phyloP scores from a whole-genome alignment of 495 filamentous ascomycete genomes.

The Podospora sp. region DNA sequence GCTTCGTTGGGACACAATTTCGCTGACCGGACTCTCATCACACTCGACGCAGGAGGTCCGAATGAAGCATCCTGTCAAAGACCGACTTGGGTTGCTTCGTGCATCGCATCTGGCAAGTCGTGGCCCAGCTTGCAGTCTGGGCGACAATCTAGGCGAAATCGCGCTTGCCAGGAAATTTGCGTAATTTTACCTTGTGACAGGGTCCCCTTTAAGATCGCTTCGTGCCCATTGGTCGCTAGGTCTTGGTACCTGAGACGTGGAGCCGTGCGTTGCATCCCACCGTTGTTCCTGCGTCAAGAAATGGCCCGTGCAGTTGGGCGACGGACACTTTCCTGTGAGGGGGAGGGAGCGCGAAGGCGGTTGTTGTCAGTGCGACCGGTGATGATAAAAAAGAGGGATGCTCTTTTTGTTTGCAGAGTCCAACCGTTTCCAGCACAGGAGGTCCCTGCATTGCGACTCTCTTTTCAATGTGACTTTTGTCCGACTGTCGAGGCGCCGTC shows the following conservation, averaged over 20 bases:
- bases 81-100: neutral
- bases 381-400: conserved; percentile 5
- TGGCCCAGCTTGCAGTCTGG: neutral
- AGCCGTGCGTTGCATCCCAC: conserved; percentile 14
- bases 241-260: conserved; percentile 17
- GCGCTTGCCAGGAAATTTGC: conserved; percentile 18
- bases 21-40: conserved; percentile 17
- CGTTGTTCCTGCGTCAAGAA: conserved; percentile 26
- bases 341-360: neutral
- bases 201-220: neutral
- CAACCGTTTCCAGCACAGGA: neutral
- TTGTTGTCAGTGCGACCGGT: conserved; percentile 4
- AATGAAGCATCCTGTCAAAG: neutral
- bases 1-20: conserved; percentile 18
- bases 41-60: conserved; percentile 13
- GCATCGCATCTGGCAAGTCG: neutral
- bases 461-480: neutral
- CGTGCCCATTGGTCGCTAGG: conserved; percentile 2
- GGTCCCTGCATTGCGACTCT: neutral
- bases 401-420: neutral
- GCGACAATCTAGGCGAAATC: conserved; percentile 13
- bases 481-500: neutral
- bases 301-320: conserved; percentile 16
- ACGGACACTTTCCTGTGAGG: neutral
- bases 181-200: conserved; percentile 14